These are phyloP conservation scores for Galeopsis tetrahit DNA, from an alignment of 257 asterid genomes.

Conservation along the genomic window DNA sequence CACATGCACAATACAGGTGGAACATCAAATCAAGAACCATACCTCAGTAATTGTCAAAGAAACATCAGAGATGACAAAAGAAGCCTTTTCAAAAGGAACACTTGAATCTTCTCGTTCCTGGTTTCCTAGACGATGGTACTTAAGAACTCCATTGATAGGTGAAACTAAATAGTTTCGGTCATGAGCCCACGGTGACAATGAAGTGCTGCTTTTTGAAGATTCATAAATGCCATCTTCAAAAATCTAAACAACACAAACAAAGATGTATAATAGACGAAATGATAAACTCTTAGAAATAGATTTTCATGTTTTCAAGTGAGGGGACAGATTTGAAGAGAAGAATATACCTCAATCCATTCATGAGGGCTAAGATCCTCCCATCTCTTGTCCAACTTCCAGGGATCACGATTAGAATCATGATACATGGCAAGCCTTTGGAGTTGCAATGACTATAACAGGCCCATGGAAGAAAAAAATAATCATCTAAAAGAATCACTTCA, in stretches of 20 bases:
- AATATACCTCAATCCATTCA: slow-evolving; percentile 92
- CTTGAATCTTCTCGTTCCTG: slow-evolving; percentile 82
- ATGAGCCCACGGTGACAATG: slow-evolving; percentile 67
- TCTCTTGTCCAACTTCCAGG: slow-evolving; percentile 86
- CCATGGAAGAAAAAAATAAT: slow-evolving; percentile 17
- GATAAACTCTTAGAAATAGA: slow-evolving; percentile 22
- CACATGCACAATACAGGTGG: slow-evolving; percentile 12
- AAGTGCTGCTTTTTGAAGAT: slow-evolving; percentile 50
- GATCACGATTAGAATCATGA: slow-evolving; percentile 87
- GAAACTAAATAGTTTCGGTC: slow-evolving; percentile 80
- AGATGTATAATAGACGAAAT: slow-evolving; percentile 24
- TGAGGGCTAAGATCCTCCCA: slow-evolving; percentile 97
- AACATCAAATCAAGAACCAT: slow-evolving; percentile 29
- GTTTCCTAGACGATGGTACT: slow-evolving; percentile 95
- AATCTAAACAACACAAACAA: slow-evolving; percentile 48
- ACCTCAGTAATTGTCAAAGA: slow-evolving; percentile 93
- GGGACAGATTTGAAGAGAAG: slow-evolving; percentile 15
- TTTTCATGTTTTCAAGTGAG: not conserved
- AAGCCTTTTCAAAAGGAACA: slow-evolving; percentile 90
- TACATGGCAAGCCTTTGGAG: slow-evolving; percentile 98
- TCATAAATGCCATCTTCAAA: slow-evolving; percentile 93
- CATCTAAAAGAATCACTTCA: slow-evolving; percentile 27
- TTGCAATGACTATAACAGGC: slow-evolving; percentile 74
- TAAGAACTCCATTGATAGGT: slow-evolving; percentile 92
- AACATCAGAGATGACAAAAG: slow-evolving; percentile 77